phyloP scores from a whole-genome alignment of 1,284 basidiomycete genomes.

The Ustilago hordei region DNA sequence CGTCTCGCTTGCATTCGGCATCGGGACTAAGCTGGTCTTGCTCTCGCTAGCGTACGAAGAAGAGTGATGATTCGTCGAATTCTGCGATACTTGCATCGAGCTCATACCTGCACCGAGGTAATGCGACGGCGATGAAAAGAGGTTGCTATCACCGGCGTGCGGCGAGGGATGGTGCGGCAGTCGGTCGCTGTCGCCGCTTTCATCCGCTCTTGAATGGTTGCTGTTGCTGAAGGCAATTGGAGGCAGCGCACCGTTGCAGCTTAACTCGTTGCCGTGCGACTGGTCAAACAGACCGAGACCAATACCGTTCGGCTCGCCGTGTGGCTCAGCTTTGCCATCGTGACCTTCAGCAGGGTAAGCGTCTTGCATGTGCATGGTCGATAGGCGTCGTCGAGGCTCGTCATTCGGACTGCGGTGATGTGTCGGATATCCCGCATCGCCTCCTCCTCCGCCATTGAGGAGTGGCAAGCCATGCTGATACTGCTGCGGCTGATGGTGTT shows the following conservation, averaged over 20 bases:
- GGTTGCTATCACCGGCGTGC: background rate
- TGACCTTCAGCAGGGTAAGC: background rate
- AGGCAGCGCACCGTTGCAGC: slow-evolving; percentile 3
- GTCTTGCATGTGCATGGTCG: slow-evolving; percentile 8
- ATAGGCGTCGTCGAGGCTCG: slow-evolving; percentile 19
- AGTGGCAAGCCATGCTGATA: slow-evolving; percentile 22
- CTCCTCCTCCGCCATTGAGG: slow-evolving; percentile 1
- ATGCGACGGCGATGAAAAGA: slow-evolving; percentile 10
- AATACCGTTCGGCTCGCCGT: background rate
- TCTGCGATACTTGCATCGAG: slow-evolving; percentile 23
- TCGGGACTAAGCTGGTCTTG: slow-evolving; percentile 3
- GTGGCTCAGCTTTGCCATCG: slow-evolving; percentile 7
- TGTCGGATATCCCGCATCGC: background rate
- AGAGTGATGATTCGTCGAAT: background rate
- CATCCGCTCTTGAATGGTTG: background rate
- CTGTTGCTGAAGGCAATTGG: background rate
- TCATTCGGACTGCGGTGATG: slow-evolving; percentile 18
- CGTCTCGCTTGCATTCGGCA: slow-evolving; percentile 14
- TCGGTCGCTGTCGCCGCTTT: slow-evolving; percentile 5
- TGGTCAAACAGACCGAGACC: slow-evolving; percentile 21
- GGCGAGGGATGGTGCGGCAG: slow-evolving; percentile 11
- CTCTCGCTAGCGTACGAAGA: slow-evolving; percentile 1
- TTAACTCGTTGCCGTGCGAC: slow-evolving; percentile 2
- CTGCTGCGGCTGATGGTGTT: slow-evolving; percentile 13
- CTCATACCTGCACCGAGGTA: slow-evolving; percentile 13